These are phyloP conservation scores for Aspergillus brasiliensis DNA, from an alignment of 2,329 filamentous ascomycete genomes.

Conservation along the genomic window DNA sequence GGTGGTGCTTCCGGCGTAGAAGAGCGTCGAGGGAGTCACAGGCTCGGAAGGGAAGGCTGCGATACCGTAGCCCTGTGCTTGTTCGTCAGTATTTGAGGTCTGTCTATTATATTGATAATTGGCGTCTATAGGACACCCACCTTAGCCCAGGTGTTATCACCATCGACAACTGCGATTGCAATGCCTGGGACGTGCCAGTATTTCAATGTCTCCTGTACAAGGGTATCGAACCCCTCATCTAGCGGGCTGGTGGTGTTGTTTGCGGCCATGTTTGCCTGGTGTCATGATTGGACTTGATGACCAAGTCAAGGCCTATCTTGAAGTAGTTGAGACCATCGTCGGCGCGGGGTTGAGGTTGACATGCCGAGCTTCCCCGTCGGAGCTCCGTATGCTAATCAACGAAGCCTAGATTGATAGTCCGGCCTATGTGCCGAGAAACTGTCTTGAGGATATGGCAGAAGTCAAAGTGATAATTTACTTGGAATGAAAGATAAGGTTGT, in stretches of 20 bases:
- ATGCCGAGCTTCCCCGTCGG: not conserved
- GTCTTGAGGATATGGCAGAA: too few relatives aligned
- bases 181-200: constrained; percentile 7
- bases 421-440: not conserved
- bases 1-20: constrained; percentile 58
- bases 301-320: not conserved
- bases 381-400: not conserved
- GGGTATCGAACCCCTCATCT: not conserved
- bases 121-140: not conserved
- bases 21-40: constrained; percentile 54
- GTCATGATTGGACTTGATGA: not conserved
- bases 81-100: not conserved
- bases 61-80: constrained; percentile 44
- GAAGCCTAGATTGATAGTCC: not conserved
- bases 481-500: not conserved
- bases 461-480: not conserved
- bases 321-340: not conserved
- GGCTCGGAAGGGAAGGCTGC: constrained; percentile 39
- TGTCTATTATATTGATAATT: not conserved
- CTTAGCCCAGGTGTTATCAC: constrained; percentile 11
- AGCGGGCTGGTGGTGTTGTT: not conserved
- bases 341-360: not conserved
- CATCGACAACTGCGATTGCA: constrained; percentile 16
- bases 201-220: not conserved
- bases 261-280: not conserved